A percentile compares a stretch with the other conserved stretches of the same genome.
phyloP scores from a whole-genome alignment of 495 filamentous ascomycete species.

The Aspergillus heteromorphus region DNA sequence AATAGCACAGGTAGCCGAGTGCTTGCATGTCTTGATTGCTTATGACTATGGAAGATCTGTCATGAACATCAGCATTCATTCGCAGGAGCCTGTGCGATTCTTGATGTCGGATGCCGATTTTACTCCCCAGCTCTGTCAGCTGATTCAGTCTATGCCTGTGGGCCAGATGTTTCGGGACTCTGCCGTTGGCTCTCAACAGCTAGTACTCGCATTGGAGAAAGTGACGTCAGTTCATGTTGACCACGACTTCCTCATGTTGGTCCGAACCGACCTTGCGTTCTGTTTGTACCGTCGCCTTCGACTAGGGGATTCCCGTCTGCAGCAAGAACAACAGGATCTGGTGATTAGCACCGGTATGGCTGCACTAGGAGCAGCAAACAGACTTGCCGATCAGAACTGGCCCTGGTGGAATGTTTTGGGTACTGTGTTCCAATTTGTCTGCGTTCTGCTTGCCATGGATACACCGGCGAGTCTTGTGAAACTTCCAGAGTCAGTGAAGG shows the following conservation, averaged over 20 bases:
- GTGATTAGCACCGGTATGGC: background rate
- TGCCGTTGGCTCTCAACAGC: background rate
- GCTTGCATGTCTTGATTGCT: background rate
- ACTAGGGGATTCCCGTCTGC: background rate
- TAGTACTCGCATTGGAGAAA: background rate
- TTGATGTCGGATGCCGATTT: background rate
- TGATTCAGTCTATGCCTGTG: background rate
- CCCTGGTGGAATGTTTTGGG: constrained; percentile 1
- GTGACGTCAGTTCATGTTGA: background rate
- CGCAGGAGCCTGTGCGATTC: background rate
- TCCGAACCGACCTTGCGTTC: background rate
- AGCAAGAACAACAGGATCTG: background rate
- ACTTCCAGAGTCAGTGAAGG: background rate
- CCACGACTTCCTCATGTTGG: background rate
- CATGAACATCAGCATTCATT: background rate
- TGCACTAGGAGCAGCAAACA: background rate
- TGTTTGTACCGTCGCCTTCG: background rate
- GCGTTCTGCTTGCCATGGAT: background rate
- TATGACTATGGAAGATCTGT: background rate
- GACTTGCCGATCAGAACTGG: background rate
- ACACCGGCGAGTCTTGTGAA: background rate
- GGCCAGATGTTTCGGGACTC: background rate
- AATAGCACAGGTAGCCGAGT: background rate
- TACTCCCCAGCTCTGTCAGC: background rate
- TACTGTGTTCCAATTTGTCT: background rate